Evolutionary conservation across 2,329 filamentous ascomycete genomes (phyloP), one percentile per base, ranked within the genome.

Genomic region (Sporothrix pallida): DNA sequence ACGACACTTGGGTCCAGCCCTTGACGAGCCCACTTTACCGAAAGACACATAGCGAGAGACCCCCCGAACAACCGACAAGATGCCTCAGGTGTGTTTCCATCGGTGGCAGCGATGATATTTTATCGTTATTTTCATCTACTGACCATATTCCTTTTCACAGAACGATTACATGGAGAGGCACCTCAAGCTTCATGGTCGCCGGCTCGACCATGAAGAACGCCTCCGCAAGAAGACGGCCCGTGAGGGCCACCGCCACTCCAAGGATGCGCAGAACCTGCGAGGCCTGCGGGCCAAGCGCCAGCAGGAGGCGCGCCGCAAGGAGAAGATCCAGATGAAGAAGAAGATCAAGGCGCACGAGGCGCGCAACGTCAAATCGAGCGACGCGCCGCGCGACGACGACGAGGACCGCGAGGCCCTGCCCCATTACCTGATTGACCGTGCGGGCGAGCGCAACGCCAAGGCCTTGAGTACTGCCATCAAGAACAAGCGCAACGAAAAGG

Each of bases 251-350:
- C 91, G 95, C 84, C 90, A 90, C 73, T 96, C 93, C 70, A 88
- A 96, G 81, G 92, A 97, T 85, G 94, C 96, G 31, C 95, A 98
- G 87, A 97, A 96, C 83, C 88, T 98, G 80, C 92, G 93, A 75
- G 96, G 96, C 77, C 89, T 98, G 79, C 88, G 94, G 76, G 96
- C 96, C 78, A 99, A 99, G 87, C 86, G 97, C 80, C 91, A 96
- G 86, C 92, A 95, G 83, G 91, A 98, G 89, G 94, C 95, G 87
- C 90, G 96, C 37, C 93, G 94, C 86, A 92, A 95, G 82, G 95
- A 99, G 87, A 99, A 99, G 91, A 97, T 97, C 81, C 94, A 97
- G 88, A 95, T 97, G 92, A 92, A 92, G 84, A 97, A 97, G 88
- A 87, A 91, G 80, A 97, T 99, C 88, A 93, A 93, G 84, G 92